Conservation (phyloP, 208 protist species). For the Trypanosoma scelopori region DNA sequence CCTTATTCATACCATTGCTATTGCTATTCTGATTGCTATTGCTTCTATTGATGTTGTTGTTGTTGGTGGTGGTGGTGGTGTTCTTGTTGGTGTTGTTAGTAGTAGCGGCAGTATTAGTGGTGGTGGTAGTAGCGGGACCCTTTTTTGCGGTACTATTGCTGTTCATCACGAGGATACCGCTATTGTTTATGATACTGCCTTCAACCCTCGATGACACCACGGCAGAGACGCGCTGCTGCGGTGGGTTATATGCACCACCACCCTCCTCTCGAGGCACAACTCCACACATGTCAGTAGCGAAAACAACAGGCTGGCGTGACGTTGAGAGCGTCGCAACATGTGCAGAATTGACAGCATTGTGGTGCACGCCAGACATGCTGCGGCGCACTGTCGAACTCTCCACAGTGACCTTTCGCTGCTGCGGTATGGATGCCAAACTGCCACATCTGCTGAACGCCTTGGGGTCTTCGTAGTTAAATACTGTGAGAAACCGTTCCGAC, state of each 20-base stretch:
- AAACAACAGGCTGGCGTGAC: constrained; percentile 20
- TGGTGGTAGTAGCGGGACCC: too few relatives aligned
- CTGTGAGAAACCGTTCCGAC: constrained; percentile 45
- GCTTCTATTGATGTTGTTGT: background rate
- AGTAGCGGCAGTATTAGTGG: too few relatives aligned
- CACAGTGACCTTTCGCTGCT: constrained; percentile 48
- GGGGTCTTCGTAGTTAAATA: constrained; percentile 77
- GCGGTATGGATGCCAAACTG: constrained; percentile 11
- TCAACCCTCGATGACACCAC: constrained; percentile 9
- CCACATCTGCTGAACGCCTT: constrained; percentile 26
- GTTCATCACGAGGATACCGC: too few relatives aligned
- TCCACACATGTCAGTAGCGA: constrained; percentile 20
- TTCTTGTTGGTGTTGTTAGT: too few relatives aligned
- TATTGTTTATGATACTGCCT: constrained; percentile 1
- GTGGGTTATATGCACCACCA: background rate
- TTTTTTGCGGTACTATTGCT: too few relatives aligned
- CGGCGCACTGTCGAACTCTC: constrained; percentile 11
- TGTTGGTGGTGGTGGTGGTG: too few relatives aligned
- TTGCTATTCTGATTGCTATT: constrained; percentile 2
- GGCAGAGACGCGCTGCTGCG: background rate
- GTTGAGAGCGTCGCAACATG: background rate
- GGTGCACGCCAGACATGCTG: background rate
- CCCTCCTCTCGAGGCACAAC: background rate
- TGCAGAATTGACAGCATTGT: background rate
- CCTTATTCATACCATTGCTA: background rate